Evolutionary conservation across 768 basidiomycete species (phyloP).

Genomic region (Psilocybe azurescens): DNA sequence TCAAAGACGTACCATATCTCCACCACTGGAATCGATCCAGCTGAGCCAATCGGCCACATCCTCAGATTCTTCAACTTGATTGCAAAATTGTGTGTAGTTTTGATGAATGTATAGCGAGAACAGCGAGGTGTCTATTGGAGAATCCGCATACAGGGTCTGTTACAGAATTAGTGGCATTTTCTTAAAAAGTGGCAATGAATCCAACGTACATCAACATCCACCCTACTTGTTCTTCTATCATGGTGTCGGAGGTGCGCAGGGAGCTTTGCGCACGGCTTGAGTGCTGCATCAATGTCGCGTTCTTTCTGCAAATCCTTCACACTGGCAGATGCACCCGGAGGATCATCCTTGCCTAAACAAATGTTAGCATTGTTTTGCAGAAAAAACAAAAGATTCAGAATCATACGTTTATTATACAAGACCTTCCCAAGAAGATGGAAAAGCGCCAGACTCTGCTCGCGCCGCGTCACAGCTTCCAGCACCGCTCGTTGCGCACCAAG

Average conservation of each 20-base stretch:
- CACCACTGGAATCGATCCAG: constrained; percentile 72
- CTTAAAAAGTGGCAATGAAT: neutral
- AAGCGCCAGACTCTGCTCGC: constrained; percentile 85
- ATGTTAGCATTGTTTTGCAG: constrained; percentile 1
- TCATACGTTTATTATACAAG: constrained; percentile 91
- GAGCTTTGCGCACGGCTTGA: constrained; percentile 60
- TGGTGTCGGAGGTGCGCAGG: constrained; percentile 66
- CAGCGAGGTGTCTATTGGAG: constrained; percentile 89
- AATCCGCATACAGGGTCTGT: constrained; percentile 80
- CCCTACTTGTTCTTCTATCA: constrained; percentile 69
- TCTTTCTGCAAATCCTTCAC: constrained; percentile 70
- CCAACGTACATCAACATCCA: constrained; percentile 71
- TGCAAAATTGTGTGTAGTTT: constrained; percentile 88
- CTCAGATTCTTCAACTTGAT: constrained; percentile 74
- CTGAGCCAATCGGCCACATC: constrained; percentile 78
- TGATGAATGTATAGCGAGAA: constrained; percentile 93
- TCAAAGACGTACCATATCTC: constrained; percentile 55
- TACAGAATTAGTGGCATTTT: constrained; percentile 1
- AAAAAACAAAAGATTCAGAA: neutral
- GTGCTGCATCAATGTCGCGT: constrained; percentile 54
- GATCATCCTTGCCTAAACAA: constrained; percentile 74
- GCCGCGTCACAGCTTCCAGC: constrained; percentile 76
- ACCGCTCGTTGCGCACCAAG: constrained; percentile 37
- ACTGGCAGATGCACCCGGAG: constrained; percentile 55
- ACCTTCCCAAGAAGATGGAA: constrained; percentile 96